Conservation (phyloP, 2,329 filamentous ascomycete genomes). For the Alternaria infectoria region DNA sequence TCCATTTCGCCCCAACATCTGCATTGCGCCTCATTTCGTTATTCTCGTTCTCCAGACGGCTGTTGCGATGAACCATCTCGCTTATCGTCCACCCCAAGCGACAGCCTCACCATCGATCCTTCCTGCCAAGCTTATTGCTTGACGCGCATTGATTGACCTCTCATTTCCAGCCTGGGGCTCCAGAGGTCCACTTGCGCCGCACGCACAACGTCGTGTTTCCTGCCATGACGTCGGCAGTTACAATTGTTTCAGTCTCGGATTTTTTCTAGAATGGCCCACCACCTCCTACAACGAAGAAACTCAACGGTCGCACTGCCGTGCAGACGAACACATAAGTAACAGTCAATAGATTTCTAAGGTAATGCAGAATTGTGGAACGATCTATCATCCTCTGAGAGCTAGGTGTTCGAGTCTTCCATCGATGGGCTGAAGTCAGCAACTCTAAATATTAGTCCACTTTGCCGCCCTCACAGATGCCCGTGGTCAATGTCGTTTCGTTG, state of each 20-base stretch:
- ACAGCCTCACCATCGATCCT: slow-evolving; percentile 12
- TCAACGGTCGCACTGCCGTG: background rate
- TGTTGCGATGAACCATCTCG: slow-evolving; percentile 8
- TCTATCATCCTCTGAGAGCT: background rate
- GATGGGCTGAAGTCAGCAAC: background rate
- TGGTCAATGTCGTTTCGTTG: background rate
- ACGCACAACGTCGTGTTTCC: slow-evolving; percentile 2
- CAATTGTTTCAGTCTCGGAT: background rate
- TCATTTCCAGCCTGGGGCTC: slow-evolving; percentile 11
- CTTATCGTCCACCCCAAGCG: slow-evolving; percentile 14
- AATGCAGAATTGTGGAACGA: background rate
- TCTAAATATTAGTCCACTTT: background rate
- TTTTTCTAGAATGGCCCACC: slow-evolving; percentile 7
- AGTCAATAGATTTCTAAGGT: background rate
- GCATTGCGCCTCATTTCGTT: slow-evolving; percentile 3
- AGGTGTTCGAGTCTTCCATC: background rate
- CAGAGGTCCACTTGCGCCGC: background rate
- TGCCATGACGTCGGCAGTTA: background rate
- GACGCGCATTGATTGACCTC: slow-evolving; percentile 15
- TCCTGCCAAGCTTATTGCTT: slow-evolving; percentile 15
- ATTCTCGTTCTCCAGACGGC: background rate
- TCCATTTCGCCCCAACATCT: background rate
- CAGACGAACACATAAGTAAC: background rate
- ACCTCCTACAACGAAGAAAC: background rate
- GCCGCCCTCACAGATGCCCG: background rate